Evolutionary conservation across 164 flowering plant species (phyloP).

Genomic region (Vitis labrusca): DNA sequence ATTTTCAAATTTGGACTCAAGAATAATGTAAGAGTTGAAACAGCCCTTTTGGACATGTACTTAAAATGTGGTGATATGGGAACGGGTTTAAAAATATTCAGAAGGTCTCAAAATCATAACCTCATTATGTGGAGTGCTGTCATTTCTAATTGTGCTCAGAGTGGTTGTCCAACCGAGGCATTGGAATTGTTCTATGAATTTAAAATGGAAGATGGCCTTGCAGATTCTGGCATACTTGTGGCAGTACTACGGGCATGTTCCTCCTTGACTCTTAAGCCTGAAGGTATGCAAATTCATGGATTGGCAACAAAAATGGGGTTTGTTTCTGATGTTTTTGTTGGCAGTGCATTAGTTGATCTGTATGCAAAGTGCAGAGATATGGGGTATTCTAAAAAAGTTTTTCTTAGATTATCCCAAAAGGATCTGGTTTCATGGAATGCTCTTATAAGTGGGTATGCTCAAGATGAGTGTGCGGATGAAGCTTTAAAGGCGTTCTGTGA

Average conservation of each 20-base stretch:
- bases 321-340: constrained; percentile 41
- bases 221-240: constrained; percentile 35
- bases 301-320: constrained; percentile 41
- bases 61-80: constrained; percentile 29
- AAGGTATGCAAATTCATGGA: constrained; percentile 49
- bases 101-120: constrained; percentile 18
- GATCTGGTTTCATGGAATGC: constrained; percentile 54
- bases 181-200: constrained; percentile 29
- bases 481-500: constrained; percentile 32
- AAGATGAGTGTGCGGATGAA: constrained; percentile 22
- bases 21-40: constrained; percentile 24
- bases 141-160: constrained; percentile 29
- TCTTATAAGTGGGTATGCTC: constrained; percentile 38
- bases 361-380: constrained; percentile 42
- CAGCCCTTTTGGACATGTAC: constrained; percentile 36
- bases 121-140: constrained; percentile 35
- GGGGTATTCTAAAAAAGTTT: constrained; percentile 28
- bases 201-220: constrained; percentile 18
- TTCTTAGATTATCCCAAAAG: constrained; percentile 23
- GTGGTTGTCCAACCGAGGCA: constrained; percentile 21
- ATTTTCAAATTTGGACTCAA: constrained; percentile 19
- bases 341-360: constrained; percentile 44
- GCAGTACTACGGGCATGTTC: constrained; percentile 55
- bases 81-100: constrained; percentile 26
- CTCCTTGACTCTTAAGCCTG: constrained; percentile 18